phyloP scores from a whole-genome alignment of 148 eudicot species.

The Cornus florida region DNA sequence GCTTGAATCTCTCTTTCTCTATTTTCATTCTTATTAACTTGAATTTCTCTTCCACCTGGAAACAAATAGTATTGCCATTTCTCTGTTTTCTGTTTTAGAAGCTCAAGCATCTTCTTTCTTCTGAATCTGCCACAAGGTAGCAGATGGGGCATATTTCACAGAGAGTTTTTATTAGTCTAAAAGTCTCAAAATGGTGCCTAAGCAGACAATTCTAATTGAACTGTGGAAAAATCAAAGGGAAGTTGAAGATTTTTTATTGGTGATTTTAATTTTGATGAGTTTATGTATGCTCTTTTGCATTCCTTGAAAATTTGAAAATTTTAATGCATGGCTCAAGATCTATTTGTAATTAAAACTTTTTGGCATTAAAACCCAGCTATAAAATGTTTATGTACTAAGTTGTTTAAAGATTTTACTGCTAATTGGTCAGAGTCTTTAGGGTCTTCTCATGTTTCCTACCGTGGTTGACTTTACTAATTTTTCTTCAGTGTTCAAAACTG shows the following conservation, averaged over 20 bases:
- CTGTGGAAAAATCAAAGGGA: not conserved
- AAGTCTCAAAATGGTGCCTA: not conserved
- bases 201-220: not conserved
- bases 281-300: no score
- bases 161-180: not conserved
- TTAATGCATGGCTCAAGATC: not conserved
- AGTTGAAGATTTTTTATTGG: not conserved
- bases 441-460: not conserved
- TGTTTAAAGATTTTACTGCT: not conserved
- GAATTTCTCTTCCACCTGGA: not conserved
- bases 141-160: not conserved
- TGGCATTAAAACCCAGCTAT: not conserved
- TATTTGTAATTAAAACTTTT: slow-evolving; percentile 1
- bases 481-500: not conserved
- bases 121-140: not conserved
- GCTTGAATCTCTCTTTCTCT: not conserved
- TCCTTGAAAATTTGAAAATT: no score
- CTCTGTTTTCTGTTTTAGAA: not conserved
- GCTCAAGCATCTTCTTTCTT: not conserved
- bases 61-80: not conserved
- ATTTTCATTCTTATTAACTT: no score
- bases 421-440: not conserved
- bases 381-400: not conserved
- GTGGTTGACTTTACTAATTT: not conserved
- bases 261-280: not conserved